phyloP scores from a whole-genome alignment of 805 yeast species.

The Nakazawaea anatomiae region DNA sequence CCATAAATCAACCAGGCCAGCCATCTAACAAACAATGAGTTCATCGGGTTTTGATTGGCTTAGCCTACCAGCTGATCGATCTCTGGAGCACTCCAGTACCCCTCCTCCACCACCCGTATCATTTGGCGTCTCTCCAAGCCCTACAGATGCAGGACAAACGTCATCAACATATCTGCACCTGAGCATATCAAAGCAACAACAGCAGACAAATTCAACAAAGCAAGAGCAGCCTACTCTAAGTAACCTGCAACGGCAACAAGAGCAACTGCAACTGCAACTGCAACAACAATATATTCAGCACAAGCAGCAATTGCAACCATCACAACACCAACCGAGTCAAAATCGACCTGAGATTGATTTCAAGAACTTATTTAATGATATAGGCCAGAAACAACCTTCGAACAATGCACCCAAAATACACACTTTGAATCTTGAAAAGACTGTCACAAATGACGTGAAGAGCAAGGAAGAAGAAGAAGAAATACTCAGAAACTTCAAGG shows the following conservation, averaged over 20 bases:
- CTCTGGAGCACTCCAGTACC: constrained; percentile 1
- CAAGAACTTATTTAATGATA: constrained; percentile 4
- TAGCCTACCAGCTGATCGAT: constrained; percentile 30
- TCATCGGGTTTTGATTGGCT: constrained; percentile 49
- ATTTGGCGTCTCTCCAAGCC: constrained; percentile 32
- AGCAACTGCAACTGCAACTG: background rate
- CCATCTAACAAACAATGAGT: constrained; percentile 15
- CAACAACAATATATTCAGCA: background rate
- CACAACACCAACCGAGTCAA: background rate
- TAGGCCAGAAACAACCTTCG: background rate
- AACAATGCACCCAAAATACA: background rate
- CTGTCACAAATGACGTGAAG: background rate
- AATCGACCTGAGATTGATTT: constrained; percentile 7
- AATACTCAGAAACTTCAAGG: constrained; percentile 12
- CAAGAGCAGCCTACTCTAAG: constrained; percentile 4
- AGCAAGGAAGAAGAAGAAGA: background rate
- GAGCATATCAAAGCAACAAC: constrained; percentile 10
- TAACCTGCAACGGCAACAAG: background rate
- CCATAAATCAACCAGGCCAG: background rate
- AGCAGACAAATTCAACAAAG: background rate
- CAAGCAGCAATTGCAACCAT: background rate
- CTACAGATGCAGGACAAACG: constrained; percentile 5
- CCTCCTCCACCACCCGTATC: constrained; percentile 48
- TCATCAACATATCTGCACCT: background rate
- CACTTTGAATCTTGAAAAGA: background rate